phyloP scores from a whole-genome alignment of 1,139 yeast species.

The Hansenula sp. region DNA sequence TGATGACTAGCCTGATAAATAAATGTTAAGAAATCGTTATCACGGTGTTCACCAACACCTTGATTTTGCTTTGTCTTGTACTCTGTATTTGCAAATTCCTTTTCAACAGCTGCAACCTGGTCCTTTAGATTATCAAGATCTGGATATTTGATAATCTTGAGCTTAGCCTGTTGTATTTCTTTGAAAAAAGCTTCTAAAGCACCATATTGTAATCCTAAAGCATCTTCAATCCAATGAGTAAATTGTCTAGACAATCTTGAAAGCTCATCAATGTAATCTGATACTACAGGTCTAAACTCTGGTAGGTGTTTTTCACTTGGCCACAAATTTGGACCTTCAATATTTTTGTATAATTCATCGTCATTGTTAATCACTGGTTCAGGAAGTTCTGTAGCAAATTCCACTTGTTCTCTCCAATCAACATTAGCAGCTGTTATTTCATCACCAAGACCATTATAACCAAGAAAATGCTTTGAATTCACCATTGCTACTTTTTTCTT shows the following conservation, averaged over 20 bases:
- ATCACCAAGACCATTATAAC: slow-evolving; percentile 62
- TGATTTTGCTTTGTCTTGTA: slow-evolving; percentile 33
- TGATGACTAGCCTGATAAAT: slow-evolving; percentile 55
- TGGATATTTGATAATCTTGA: slow-evolving; percentile 53
- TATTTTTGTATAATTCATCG: slow-evolving; percentile 49
- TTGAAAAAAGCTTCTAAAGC: slow-evolving; percentile 48
- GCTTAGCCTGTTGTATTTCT: slow-evolving; percentile 47
- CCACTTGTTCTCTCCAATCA: slow-evolving; percentile 69
- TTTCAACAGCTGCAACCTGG: slow-evolving; percentile 10
- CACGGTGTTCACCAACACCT: slow-evolving; percentile 72
- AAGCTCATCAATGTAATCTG: slow-evolving; percentile 44
- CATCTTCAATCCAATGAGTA: slow-evolving; percentile 46
- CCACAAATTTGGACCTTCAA: slow-evolving; percentile 67
- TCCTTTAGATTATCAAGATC: slow-evolving; percentile 23
- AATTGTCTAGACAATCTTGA: slow-evolving; percentile 39
- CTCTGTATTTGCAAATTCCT: slow-evolving; percentile 19
- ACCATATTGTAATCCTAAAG: slow-evolving; percentile 43
- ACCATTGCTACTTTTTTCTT: slow-evolving; percentile 56
- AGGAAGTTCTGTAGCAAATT: slow-evolving; percentile 57
- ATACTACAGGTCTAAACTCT: slow-evolving; percentile 41
- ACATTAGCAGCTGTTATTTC: slow-evolving; percentile 57
- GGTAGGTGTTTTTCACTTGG: slow-evolving; percentile 48
- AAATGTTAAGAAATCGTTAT: slow-evolving; percentile 59
- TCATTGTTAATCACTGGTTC: slow-evolving; percentile 34
- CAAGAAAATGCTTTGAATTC: slow-evolving; percentile 61